Evolutionary conservation across 2,329 filamentous ascomycete species (phyloP), one percentile per base, ranked within the genome.

Genomic region (Cladosporium sp.): DNA sequence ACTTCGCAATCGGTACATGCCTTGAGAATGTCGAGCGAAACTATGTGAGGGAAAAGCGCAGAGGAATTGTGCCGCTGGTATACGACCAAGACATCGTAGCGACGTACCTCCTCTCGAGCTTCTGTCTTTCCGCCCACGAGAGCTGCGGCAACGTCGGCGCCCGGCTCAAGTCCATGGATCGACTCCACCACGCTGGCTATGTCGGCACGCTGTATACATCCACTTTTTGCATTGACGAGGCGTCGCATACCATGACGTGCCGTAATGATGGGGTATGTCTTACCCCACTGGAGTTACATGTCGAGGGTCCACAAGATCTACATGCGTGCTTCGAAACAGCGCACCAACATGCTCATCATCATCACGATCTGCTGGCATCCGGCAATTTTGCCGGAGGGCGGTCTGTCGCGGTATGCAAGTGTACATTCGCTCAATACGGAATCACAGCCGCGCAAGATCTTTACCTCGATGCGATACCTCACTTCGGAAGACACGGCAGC

Each of bases 131-230:
- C 69, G 72, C 77, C 36, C 81, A 84, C 62, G 82, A 81, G 39
- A 80, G 80, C 51, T 82, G 83, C 73, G 82, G 81, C 40, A 74
- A 74, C 56, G 82, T 82, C 7, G 77, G 76, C 67, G 75, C 82
- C 19, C 84, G 80, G 79, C 71, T 77, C 8, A 73, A 77, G 43
- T 84, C 81, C 64, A 78, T 84, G 74, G 71, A 70, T 22, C 80
- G 74, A 64, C 77, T 84, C 57, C 72, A 78, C 3, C 62, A 69
- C 5, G 68, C 69, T 22, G 40, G 58, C 42, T 63, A 63, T 17
- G 76, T 78, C 14, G 74, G 80, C 60, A 73, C 77, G 0, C 80
- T 78, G 66, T 84, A 83, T 63, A 80, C 82, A 11, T 63, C 83
- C 36, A 82, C 78, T 7, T 73, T 79, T 38, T 77, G 82, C 5